Evolutionary conservation across 2,329 filamentous ascomycete species (phyloP).

Genomic region (Trichothecium roseum): DNA sequence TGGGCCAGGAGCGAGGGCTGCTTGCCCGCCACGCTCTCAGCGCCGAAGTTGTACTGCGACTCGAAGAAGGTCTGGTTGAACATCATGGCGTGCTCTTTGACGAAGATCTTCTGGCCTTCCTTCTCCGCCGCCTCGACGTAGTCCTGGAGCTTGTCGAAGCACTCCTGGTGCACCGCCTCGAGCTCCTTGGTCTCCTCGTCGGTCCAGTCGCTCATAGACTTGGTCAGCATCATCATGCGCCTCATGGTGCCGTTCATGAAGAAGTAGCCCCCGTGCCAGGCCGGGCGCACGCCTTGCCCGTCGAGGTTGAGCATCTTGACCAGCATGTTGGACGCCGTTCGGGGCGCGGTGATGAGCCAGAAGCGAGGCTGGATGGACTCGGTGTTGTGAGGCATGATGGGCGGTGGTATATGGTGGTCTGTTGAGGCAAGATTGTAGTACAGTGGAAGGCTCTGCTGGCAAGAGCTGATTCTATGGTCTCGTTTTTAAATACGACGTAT

Average conservation of each 20-base stretch:
- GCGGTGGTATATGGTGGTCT: no score
- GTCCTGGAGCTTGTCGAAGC: slow-evolving; percentile 15
- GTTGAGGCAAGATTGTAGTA: no score
- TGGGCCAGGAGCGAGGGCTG: background rate
- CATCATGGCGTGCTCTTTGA: slow-evolving; percentile 23
- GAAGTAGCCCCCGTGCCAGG: slow-evolving; percentile 15
- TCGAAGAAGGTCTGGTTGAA: slow-evolving; percentile 13
- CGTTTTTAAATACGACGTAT: no score
- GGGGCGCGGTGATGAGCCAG: slow-evolving; percentile 5
- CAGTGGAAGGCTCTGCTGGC: no score
- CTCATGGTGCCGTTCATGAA: slow-evolving; percentile 11
- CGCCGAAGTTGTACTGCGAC: slow-evolving; percentile 5
- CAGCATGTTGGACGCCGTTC: slow-evolving; percentile 6
- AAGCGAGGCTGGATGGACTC: background rate
- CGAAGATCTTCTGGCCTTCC: slow-evolving; percentile 17
- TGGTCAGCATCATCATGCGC: slow-evolving; percentile 5
- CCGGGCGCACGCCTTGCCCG: slow-evolving; percentile 3
- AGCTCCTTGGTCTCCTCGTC: slow-evolving; percentile 13
- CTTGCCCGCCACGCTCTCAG: background rate
- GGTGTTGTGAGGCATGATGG: background rate
- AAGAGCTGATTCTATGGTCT: no score
- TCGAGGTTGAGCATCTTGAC: slow-evolving; percentile 8
- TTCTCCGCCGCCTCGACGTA: slow-evolving; percentile 11
- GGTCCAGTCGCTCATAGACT: slow-evolving; percentile 15
- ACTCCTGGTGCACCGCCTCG: slow-evolving; percentile 12